A percentile compares a stretch with the other conserved stretches of the same genome.
Conservation (phyloP, 176 grass and related monocot species). For the Avena insularis region DNA sequence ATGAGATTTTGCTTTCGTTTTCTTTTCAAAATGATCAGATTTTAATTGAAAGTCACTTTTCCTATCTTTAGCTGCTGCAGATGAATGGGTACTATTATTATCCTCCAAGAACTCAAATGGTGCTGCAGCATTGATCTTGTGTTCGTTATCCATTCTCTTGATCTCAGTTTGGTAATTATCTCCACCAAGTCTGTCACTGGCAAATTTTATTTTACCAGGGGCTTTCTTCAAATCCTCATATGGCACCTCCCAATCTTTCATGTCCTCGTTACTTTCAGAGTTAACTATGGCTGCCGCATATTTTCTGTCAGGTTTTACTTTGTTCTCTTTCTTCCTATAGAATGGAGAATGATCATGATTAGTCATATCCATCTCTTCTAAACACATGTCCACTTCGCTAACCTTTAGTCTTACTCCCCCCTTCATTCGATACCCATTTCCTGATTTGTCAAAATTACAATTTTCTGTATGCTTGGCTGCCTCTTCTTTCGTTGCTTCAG, state of each 20-base stretch:
- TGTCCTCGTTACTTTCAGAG: conserved; percentile 49
- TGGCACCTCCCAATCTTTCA: conserved; percentile 43
- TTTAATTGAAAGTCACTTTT: conserved; percentile 51
- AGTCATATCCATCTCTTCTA: conserved; percentile 40
- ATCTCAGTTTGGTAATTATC: conserved; percentile 41
- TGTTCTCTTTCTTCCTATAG: conserved; percentile 62
- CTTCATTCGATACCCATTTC: conserved; percentile 23
- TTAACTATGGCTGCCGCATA: conserved; percentile 48
- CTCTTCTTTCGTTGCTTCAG: conserved; percentile 45
- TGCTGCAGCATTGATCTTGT: conserved; percentile 38
- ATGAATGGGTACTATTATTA: conserved; percentile 26
- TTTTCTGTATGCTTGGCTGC: conserved; percentile 42
- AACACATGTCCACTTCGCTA: conserved; percentile 41
- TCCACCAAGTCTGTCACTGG: conserved; percentile 25
- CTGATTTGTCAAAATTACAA: conserved; percentile 47
- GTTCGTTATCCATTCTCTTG: conserved; percentile 49
- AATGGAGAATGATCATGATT: conserved; percentile 37
- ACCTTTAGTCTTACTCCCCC: conserved; percentile 49
- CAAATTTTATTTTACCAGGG: conserved; percentile 39
- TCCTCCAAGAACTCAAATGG: conserved; percentile 38
- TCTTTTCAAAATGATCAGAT: conserved; percentile 46
- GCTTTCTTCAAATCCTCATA: conserved; percentile 43
- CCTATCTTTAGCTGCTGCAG: conserved; percentile 45
- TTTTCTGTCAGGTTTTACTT: conserved; percentile 45
- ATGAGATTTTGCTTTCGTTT: conserved; percentile 46